phyloP scores from a whole-genome alignment of 768 basidiomycete genomes.

The Boletus sp. region DNA sequence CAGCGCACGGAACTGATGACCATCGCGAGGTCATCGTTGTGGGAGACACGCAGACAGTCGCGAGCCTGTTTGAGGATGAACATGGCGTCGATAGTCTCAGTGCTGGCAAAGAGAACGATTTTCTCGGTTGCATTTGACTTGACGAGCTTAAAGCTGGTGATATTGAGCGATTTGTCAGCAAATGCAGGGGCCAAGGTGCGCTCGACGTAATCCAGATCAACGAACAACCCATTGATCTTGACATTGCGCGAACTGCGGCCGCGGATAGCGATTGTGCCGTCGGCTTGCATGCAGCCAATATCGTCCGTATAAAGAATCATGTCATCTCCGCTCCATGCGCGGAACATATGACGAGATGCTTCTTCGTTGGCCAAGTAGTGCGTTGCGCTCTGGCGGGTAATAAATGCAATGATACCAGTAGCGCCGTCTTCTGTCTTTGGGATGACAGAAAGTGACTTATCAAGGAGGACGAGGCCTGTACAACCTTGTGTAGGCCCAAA shows the following conservation, averaged over 20 bases:
- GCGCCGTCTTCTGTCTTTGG: constrained; percentile 20
- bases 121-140: constrained; percentile 26
- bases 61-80: constrained; percentile 25
- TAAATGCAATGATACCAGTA: constrained; percentile 28
- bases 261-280: constrained; percentile 27
- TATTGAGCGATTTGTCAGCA: constrained; percentile 13
- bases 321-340: constrained; percentile 21
- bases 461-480: constrained; percentile 28
- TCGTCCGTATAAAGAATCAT: constrained; percentile 31
- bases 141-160: constrained; percentile 28
- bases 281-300: constrained; percentile 26
- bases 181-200: constrained; percentile 27
- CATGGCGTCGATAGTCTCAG: constrained; percentile 15
- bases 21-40: constrained; percentile 21
- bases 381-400: constrained; percentile 28
- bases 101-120: constrained; percentile 27
- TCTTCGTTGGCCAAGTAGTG: constrained; percentile 28
- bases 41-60: constrained; percentile 17
- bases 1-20: constrained; percentile 25
- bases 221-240: constrained; percentile 30
- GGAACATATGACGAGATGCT: constrained; percentile 31
- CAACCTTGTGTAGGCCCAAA: constrained; percentile 31
- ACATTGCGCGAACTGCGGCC: constrained; percentile 32
- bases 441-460: constrained; percentile 22
- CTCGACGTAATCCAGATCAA: constrained; percentile 30